phyloP scores from a whole-genome alignment of 139 green algal genomes.

The Asterochloris erici region DNA sequence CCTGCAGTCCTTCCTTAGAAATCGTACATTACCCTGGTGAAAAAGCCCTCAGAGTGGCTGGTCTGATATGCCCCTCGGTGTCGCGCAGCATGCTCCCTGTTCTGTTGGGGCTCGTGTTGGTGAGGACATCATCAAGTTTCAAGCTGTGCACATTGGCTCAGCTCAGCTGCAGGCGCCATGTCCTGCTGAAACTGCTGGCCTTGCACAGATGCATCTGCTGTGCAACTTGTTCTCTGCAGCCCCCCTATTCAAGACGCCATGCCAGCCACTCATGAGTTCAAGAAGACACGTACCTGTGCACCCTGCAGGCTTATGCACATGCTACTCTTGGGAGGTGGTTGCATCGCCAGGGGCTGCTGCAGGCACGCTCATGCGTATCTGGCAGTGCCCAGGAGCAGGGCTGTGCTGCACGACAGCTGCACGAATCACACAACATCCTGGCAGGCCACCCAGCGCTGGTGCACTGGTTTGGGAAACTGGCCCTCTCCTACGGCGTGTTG shows the following conservation, averaged over 20 bases:
- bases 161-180: neutral
- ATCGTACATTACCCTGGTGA: too few species aligned
- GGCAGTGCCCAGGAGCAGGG: too few species aligned
- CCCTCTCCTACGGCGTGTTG: slow-evolving; percentile 17
- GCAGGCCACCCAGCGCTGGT: slow-evolving; percentile 2
- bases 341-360: slow-evolving; percentile 1
- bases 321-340: slow-evolving; percentile 8
- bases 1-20: too few species aligned
- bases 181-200: neutral
- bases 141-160: neutral
- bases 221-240: neutral
- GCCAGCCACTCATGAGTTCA: too few species aligned
- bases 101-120: slow-evolving; percentile 30
- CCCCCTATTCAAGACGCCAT: neutral
- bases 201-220: neutral
- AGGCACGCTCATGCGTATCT: too few species aligned
- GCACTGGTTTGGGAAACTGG: slow-evolving; percentile 3
- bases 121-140: slow-evolving; percentile 12
- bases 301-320: slow-evolving; percentile 29
- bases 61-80: slow-evolving; percentile 23
- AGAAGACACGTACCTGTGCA: neutral
- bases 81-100: slow-evolving; percentile 29
- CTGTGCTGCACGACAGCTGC: neutral
- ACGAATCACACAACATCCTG: neutral
- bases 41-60: too few species aligned